Evolutionary conservation across 805 yeast species (phyloP), one percentile per base, ranked within the genome.

Genomic region (Wilhelminamyces savonicus): DNA sequence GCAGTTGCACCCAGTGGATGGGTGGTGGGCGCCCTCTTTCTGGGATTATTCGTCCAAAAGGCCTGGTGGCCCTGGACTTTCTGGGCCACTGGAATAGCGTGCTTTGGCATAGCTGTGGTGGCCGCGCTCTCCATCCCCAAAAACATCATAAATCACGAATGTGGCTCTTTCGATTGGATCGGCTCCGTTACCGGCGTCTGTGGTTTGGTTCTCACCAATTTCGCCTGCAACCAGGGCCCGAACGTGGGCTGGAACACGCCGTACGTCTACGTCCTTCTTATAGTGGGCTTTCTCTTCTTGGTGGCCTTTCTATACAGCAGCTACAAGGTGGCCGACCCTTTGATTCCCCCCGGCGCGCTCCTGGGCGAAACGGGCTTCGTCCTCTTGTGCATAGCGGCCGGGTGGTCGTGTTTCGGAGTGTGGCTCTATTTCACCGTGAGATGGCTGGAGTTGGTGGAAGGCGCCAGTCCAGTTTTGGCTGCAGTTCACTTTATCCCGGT

Each of bases 11-110:
- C 63, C 3, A 30, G 39, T 9, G 65, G 63, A 4, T 55, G 52
- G 28, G 43, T 43, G 6, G 16, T 58, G 9, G 62, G 62, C 3
- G 46, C 59, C 1, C 28, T 56, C 10, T 48, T 56, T 22, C 32
- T 44, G 12, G 53, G 50, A 4, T 28, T 52, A n/a, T 43, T 55
- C 24, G 43, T 52, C 2, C 44, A 36, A 8, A 25, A 40, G 7
- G 50, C 44, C 4, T 56, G 62, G 61, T 57, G 62, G 63, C 61
- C 61, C 1, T 55, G 61, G 62, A 32, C 40, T 0, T 54, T 50
- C 28, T 57, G 62, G 60, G 37, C 48, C 3, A 35, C 48, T 23
- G 48, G 51, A 2, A 52, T 56, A 10, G 35, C 44, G 3, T 30
- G 49, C 17, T 24, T 41, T 7, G 32, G 20, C 0, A 25, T 46